phyloP scores from a whole-genome alignment of 495 filamentous ascomycete genomes.

The Aspergillus campestris region DNA sequence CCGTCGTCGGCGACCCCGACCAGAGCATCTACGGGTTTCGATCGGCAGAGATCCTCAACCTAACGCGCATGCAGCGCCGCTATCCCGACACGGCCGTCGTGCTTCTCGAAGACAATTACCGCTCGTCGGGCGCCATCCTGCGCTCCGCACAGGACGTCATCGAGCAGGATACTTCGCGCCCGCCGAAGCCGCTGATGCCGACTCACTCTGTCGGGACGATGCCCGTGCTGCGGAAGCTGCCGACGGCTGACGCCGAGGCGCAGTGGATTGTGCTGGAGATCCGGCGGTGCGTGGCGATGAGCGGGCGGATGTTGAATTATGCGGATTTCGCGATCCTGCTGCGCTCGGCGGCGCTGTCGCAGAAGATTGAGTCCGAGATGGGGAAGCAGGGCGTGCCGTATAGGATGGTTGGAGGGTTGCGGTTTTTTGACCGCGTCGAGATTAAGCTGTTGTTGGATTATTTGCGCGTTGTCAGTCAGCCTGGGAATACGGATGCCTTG shows the following conservation, averaged over 20 bases:
- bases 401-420: constrained; percentile 84
- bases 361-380: constrained; percentile 74
- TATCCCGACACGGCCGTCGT: constrained; percentile 75
- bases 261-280: constrained; percentile 88
- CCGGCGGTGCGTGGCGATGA: constrained; percentile 58
- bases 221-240: constrained; percentile 75
- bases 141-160: constrained; percentile 76
- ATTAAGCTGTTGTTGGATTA: constrained; percentile 89
- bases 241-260: constrained; percentile 65
- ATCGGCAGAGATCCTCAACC: constrained; percentile 90
- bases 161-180: constrained; percentile 77
- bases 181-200: constrained; percentile 66
- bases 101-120: constrained; percentile 90
- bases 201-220: constrained; percentile 75
- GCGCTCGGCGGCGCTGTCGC: constrained; percentile 73
- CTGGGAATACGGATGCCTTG: constrained; percentile 81
- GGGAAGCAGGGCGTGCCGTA: constrained; percentile 85
- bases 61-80: constrained; percentile 64
- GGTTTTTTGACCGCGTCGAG: constrained; percentile 89
- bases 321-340: constrained; percentile 83
- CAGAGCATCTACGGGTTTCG: constrained; percentile 98
- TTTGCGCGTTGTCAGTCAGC: constrained; percentile 75
- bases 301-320: constrained; percentile 59
- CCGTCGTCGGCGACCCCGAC: constrained; percentile 94
- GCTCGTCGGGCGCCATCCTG: constrained; percentile 87